Base-by-base conservation (phyloP, 257 asterid species). In the Solanum chilense region DNA sequence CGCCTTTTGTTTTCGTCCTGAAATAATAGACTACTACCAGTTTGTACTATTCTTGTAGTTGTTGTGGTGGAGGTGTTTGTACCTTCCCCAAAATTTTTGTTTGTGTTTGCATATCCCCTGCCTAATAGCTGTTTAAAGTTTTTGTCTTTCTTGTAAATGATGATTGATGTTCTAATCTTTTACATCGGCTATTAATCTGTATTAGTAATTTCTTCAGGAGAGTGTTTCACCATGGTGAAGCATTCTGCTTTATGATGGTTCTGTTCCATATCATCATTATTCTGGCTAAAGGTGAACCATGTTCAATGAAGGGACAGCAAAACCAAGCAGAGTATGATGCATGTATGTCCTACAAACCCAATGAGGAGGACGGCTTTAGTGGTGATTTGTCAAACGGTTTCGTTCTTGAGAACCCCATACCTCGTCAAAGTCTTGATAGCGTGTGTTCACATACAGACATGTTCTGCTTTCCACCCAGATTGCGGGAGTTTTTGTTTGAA, bases 381-480 rank as follows among this genome's bases (percentile, higher is more conserved):
- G 90, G 83, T 73, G 91, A 90, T 85, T 80, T 85, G 68, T 85
- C 85, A 88, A 88, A 90, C 3, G 90, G 87, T 20, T 87, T 70
- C 82, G 88, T 20, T 35, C 89, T 89, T 5, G 89, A 77, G 85
- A 85, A 85, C 83, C 60, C 89, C 11, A 89, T 75, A 31, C 88
- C 90, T 88, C 88, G 25, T 33, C 85, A 5, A 75, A 75, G 89
- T 73, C 83, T 88, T 80, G 91, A 84, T 66, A 87, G 44, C 47
- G 86, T 90, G 78, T 95, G 98, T 88, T 92, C 92, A 7, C 74
- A 90, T 91, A 88, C 93, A 1, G 88, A 90, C 73, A 86, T 90
- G 60, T 94, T 95, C 87, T 96, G 98, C 91, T 96, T 95, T 88
- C 94, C 92, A 7, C 93, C 98, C 16, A 96, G 96, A 25, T 90